phyloP scores from a whole-genome alignment of 139 green algal species.

The Coccomyxa sp. region DNA sequence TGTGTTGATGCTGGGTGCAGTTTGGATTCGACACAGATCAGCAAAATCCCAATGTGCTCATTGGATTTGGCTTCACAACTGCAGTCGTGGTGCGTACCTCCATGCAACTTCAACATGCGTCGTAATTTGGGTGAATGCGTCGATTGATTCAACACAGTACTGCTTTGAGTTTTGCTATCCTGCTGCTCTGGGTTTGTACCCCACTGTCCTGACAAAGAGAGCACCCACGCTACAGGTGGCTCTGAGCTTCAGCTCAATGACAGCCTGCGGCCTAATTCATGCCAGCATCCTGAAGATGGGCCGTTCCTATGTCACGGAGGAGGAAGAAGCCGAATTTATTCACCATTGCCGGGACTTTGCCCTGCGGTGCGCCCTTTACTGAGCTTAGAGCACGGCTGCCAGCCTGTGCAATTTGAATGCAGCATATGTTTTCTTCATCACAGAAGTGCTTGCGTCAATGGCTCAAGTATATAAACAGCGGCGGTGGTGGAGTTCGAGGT shows the following conservation, averaged over 20 bases:
- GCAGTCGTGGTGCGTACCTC: background rate
- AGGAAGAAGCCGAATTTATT: constrained; percentile 6
- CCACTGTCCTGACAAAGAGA: too few species aligned
- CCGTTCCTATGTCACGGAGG: background rate
- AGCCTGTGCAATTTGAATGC: too few species aligned
- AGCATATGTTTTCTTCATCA: too few species aligned
- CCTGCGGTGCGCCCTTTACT: background rate
- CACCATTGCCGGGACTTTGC: constrained; percentile 6
- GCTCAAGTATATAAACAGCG: too few species aligned
- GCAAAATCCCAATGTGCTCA: background rate
- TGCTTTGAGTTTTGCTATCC: background rate
- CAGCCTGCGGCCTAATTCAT: constrained; percentile 1
- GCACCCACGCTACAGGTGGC: background rate
- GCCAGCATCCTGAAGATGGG: background rate
- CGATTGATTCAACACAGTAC: background rate
- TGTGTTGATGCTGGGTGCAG: background rate
- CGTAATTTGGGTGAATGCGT: background rate
- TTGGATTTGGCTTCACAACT: background rate
- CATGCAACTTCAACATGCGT: background rate
- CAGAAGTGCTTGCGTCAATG: too few species aligned
- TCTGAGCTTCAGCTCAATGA: constrained; percentile 4
- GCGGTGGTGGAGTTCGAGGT: too few species aligned
- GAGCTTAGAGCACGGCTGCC: too few species aligned
- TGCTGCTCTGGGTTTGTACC: background rate
- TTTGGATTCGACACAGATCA: background rate